Percentiles rank a stretch among this genome's conserved stretches.
Conservation (phyloP, 345 rosid species). For the Odontarrhena argentea region DNA sequence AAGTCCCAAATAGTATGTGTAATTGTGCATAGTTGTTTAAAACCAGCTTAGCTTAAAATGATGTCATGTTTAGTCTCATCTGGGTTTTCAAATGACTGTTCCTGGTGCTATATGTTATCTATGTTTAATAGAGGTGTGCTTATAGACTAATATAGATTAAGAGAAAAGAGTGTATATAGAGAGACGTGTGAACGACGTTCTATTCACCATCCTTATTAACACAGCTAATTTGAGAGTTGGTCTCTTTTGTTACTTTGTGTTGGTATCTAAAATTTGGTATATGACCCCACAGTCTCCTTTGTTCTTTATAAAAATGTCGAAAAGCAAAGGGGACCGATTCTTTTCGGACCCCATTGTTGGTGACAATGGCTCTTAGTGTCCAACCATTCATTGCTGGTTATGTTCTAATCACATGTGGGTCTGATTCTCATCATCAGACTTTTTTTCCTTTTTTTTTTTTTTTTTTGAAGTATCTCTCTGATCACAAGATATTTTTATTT, state of each 20-base stretch:
- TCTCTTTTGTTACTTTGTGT: conserved; percentile 26
- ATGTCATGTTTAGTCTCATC: background rate
- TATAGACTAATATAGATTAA: conserved; percentile 11
- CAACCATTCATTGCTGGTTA: conserved; percentile 34
- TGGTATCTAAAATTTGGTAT: conserved; percentile 26
- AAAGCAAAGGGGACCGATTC: conserved; percentile 44
- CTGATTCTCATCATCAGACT: conserved; percentile 19
- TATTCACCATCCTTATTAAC: conserved; percentile 28
- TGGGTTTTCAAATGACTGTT: background rate
- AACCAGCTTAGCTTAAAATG: conserved; percentile 10
- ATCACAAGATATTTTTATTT: conserved; percentile 10
- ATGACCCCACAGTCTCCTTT: conserved; percentile 36
- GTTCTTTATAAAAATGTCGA: conserved; percentile 41
- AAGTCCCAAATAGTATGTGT: background rate
- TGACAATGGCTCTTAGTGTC: conserved; percentile 35
- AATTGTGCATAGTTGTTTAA: conserved; percentile 15
- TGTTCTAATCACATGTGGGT: conserved; percentile 40
- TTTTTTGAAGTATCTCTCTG: background rate
- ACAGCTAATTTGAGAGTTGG: conserved; percentile 37
- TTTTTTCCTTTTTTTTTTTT: background rate
- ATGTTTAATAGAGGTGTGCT: conserved; percentile 24
- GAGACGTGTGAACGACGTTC: conserved; percentile 32
- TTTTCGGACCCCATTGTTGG: conserved; percentile 33
- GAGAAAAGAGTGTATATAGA: background rate
- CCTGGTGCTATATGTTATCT: background rate